Evolutionary conservation across 768 basidiomycete species (phyloP).

Genomic region (Xanthoconium stramineum): DNA sequence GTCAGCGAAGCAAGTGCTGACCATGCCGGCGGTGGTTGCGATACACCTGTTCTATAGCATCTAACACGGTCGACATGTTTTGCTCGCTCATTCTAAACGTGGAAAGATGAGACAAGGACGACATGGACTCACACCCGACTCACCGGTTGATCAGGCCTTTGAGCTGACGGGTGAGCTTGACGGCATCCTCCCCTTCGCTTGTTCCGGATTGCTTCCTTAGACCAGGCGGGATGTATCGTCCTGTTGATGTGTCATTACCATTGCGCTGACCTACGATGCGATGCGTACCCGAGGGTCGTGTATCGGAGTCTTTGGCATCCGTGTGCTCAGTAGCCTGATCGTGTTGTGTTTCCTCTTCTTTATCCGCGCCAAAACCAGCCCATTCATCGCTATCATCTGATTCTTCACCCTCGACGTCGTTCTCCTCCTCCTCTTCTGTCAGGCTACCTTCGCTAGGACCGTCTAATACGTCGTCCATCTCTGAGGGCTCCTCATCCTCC

Average conservation of each 20-base stretch:
- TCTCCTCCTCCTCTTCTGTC: not conserved
- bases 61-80: slow-evolving; percentile 74
- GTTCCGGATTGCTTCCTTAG: slow-evolving; percentile 52
- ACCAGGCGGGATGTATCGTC: slow-evolving; percentile 80
- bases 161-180: slow-evolving; percentile 68
- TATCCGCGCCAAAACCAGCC: slow-evolving; percentile 32
- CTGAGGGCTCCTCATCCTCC: not conserved
- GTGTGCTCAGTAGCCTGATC: not conserved
- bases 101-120: not conserved
- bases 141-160: slow-evolving; percentile 90
- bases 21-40: slow-evolving; percentile 76
- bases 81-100: slow-evolving; percentile 80
- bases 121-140: slow-evolving; percentile 8
- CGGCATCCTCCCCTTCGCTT: slow-evolving; percentile 35
- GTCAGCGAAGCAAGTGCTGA: slow-evolving; percentile 28
- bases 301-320: not conserved
- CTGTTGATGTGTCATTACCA: slow-evolving; percentile 22
- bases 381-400: slow-evolving; percentile 33
- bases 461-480: slow-evolving; percentile 5
- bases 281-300: slow-evolving; percentile 13
- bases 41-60: slow-evolving; percentile 73
- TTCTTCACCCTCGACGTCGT: slow-evolving; percentile 21
- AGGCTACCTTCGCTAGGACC: not conserved
- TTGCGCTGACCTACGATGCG: not conserved
- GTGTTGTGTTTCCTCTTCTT: not conserved